A percentile compares a stretch with the other conserved stretches of the same genome.
phyloP scores from a whole-genome alignment of 1,284 basidiomycete species.

The Bondarzewia mesenterica region DNA sequence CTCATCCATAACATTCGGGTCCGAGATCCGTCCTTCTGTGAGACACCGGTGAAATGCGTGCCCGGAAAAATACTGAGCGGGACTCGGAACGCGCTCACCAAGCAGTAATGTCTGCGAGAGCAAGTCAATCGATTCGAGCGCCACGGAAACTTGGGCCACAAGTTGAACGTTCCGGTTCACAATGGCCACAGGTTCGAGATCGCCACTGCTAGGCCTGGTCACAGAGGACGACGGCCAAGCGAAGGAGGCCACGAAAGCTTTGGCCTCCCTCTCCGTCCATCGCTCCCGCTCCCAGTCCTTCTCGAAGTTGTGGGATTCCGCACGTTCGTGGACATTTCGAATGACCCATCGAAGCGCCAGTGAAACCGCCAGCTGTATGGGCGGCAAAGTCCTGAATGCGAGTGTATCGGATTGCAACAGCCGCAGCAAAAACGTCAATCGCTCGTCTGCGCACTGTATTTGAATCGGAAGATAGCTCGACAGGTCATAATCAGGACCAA shows the following conservation, averaged over 20 bases:
- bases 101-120: slow-evolving; percentile 55
- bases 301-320: slow-evolving; percentile 34
- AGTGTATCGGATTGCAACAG: slow-evolving; percentile 49
- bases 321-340: slow-evolving; percentile 38
- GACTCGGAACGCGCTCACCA: slow-evolving; percentile 33
- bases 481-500: slow-evolving; percentile 18
- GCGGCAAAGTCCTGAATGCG: slow-evolving; percentile 35
- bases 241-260: slow-evolving; percentile 53
- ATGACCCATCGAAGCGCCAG: slow-evolving; percentile 58
- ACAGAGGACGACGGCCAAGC: slow-evolving; percentile 15
- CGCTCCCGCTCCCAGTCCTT: slow-evolving; percentile 52
- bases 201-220: slow-evolving; percentile 1
- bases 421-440: slow-evolving; percentile 50
- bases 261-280: slow-evolving; percentile 64
- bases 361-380: slow-evolving; percentile 37
- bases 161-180: slow-evolving; percentile 63
- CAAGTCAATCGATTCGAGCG: slow-evolving; percentile 50
- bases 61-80: slow-evolving; percentile 48
- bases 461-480: slow-evolving; percentile 21
- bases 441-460: slow-evolving; percentile 40
- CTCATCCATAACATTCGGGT: slow-evolving; percentile 16
- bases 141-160: slow-evolving; percentile 55
- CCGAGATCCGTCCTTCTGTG: slow-evolving; percentile 20
- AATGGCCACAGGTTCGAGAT: slow-evolving; percentile 24
- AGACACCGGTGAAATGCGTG: slow-evolving; percentile 44